phyloP scores from a whole-genome alignment of 2,329 filamentous ascomycete genomes.

The Allantophomopsis lycopodina region DNA sequence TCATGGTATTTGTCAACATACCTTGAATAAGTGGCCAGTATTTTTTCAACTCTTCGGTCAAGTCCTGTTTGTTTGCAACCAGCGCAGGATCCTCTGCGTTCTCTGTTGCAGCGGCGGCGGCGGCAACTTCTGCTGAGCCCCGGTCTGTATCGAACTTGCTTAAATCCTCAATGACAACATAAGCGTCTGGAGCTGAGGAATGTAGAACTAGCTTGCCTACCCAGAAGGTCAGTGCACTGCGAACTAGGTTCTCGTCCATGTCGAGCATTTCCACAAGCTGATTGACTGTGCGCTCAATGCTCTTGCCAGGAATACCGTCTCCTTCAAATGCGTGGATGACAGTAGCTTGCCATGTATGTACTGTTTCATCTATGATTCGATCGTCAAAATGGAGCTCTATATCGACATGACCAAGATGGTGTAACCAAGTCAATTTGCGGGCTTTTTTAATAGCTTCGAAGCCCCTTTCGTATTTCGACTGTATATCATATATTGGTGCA shows the following conservation, averaged over 20 bases:
- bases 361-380: conserved; percentile 56
- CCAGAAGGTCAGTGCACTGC: conserved; percentile 59
- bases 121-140: conserved; percentile 13
- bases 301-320: conserved; percentile 12
- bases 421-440: conserved; percentile 79
- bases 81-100: conserved; percentile 11
- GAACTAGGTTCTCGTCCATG: conserved; percentile 63
- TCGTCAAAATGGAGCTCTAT: conserved; percentile 77
- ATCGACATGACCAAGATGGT: conserved; percentile 65
- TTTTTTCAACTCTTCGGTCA: conserved; percentile 52
- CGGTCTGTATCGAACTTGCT: conserved; percentile 23
- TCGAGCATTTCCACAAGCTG: conserved; percentile 40
- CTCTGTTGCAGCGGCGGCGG: conserved; percentile 3
- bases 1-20: conserved; percentile 87
- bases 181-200: conserved; percentile 38
- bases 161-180: conserved; percentile 54
- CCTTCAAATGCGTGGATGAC: conserved; percentile 73
- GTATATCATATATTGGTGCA: conserved; percentile 38
- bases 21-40: conserved; percentile 89
- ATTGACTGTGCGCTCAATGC: conserved; percentile 28
- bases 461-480: conserved; percentile 56
- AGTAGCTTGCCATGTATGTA: conserved; percentile 74
- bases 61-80: conserved; percentile 35
- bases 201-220: conserved; percentile 52
- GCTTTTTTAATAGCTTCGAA: conserved; percentile 73